Evolutionary conservation across 352 stramenopile genomes (phyloP), one percentile per base, ranked within the genome.

Genomic region (Aphanomyces stellatus): DNA sequence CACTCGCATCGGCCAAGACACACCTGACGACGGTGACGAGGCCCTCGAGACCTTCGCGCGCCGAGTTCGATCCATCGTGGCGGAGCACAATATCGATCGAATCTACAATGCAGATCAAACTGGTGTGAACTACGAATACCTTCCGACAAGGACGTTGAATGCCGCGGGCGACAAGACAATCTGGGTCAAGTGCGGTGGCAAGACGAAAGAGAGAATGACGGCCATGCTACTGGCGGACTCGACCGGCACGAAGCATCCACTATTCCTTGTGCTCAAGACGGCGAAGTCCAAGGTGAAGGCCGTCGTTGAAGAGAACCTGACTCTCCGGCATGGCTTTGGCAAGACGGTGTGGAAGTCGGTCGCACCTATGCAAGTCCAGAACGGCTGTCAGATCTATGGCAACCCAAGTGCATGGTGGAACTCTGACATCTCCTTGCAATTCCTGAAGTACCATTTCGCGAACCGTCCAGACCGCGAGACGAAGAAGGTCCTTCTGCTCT

Each of bases 401-500:
- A 74, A 74, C 56, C 24, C 17, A 25, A 62, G 43, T 0, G 69
- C 71, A 3, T 74, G 62, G 64, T 77, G 72, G 74, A 75, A 69
- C 34, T 43, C 19, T 17, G 30, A 37, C 17, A 31, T 79, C 15
- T 73, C 62, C 0, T n/a, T 74, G 0, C 27, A 69, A 19, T 74
- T 74, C 25, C 24, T 80, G n/a, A 17, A 61, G 31, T 79, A 69
- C 41, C 71, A 76, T n/a, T 80, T 80, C 51, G 70, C 65, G 10
- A 41, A 69, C 6, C 59, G 70, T 10, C 13, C 30, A 19, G 15
- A 28, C 17, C 19, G 28, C 8, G 17, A 5, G 27, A 1, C 17
- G 13, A 53, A 46, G 30, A 62, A 57, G 1, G 51, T 57, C 6
- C 51, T 80, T 17, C 46, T 80, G 0, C 56, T 78, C 2, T 67